Conservation (phyloP, 345 rosid species). For the Linum trigynum region DNA sequence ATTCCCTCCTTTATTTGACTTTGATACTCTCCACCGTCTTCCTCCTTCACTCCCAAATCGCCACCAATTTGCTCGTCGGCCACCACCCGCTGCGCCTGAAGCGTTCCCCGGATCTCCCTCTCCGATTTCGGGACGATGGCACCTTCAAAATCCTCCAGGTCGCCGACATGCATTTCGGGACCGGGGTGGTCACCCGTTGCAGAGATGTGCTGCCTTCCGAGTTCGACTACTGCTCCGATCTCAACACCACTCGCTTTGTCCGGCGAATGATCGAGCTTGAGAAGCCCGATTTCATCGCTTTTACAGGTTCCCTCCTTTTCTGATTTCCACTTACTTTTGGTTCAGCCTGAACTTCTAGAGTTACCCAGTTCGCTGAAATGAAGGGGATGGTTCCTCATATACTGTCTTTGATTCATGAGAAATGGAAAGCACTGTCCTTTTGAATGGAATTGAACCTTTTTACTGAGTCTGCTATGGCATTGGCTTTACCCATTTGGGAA, state of each 20-base stretch:
- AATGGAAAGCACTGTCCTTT: no score
- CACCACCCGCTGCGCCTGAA: slow-evolving; percentile 38
- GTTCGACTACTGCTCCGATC: slow-evolving; percentile 64
- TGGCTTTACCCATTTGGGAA: no score
- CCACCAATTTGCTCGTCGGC: slow-evolving; percentile 30
- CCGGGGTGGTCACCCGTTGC: slow-evolving; percentile 61
- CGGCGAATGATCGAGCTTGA: slow-evolving; percentile 57
- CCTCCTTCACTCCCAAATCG: slow-evolving; percentile 37
- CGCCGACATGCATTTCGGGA: slow-evolving; percentile 89
- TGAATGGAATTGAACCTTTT: no score
- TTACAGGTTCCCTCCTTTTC: slow-evolving; percentile 41
- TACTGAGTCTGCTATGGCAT: no score
- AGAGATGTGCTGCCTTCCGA: slow-evolving; percentile 55
- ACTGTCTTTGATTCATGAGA: no score
- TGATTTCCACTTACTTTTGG: neutral
- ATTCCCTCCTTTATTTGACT: slow-evolving; percentile 33
- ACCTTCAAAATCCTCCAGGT: slow-evolving; percentile 97
- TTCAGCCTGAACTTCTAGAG: no score
- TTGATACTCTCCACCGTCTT: slow-evolving; percentile 30
- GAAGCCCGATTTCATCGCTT: slow-evolving; percentile 75
- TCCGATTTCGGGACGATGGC: slow-evolving; percentile 68
- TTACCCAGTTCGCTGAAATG: no score
- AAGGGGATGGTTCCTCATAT: no score
- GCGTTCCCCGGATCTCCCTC: slow-evolving; percentile 52
- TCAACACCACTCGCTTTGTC: slow-evolving; percentile 70